These are phyloP conservation scores for Botrytis aclada DNA, from an alignment of 2,329 filamentous ascomycete genomes.

Conservation along the genomic window DNA sequence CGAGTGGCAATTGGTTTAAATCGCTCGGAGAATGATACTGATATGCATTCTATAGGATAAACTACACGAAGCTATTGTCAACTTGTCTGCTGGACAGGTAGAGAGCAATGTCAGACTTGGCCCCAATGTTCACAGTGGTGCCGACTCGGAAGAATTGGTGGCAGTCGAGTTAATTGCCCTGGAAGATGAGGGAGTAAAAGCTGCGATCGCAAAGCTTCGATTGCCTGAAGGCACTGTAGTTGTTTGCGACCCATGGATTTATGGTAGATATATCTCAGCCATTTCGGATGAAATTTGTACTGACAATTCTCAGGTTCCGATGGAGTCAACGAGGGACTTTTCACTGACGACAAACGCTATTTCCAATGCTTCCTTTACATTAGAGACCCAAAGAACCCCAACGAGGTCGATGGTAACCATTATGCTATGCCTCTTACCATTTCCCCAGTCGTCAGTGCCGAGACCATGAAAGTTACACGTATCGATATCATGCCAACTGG, in stretches of 20 bases:
- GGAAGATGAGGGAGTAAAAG: constrained; percentile 54
- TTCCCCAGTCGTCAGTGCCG: constrained; percentile 63
- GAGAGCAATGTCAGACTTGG: constrained; percentile 58
- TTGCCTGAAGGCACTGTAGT: constrained; percentile 58
- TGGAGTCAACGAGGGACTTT: constrained; percentile 47
- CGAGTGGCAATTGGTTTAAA: not conserved
- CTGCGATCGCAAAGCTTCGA: constrained; percentile 59
- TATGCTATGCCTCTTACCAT: constrained; percentile 65
- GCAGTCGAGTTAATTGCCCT: constrained; percentile 54
- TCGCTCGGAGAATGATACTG: not conserved
- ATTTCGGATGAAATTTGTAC: not conserved
- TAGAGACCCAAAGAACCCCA: constrained; percentile 56
- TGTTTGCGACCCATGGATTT: constrained; percentile 63
- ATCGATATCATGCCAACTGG: constrained; percentile 70
- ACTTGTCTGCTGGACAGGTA: constrained; percentile 49
- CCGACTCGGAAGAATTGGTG: constrained; percentile 59
- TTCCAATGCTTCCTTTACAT: constrained; percentile 68
- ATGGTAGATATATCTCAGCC: constrained; percentile 42
- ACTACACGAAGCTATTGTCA: constrained; percentile 57
- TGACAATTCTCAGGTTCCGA: constrained; percentile 45
- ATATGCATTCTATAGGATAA: constrained; percentile 47
- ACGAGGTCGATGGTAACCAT: constrained; percentile 63
- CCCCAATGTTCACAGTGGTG: constrained; percentile 55
- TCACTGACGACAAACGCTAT: constrained; percentile 45
- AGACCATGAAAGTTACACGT: constrained; percentile 61